Evolutionary conservation across 345 rosid species (phyloP), one percentile per base, ranked within the genome.

Genomic region (Gossypium thurberi): DNA sequence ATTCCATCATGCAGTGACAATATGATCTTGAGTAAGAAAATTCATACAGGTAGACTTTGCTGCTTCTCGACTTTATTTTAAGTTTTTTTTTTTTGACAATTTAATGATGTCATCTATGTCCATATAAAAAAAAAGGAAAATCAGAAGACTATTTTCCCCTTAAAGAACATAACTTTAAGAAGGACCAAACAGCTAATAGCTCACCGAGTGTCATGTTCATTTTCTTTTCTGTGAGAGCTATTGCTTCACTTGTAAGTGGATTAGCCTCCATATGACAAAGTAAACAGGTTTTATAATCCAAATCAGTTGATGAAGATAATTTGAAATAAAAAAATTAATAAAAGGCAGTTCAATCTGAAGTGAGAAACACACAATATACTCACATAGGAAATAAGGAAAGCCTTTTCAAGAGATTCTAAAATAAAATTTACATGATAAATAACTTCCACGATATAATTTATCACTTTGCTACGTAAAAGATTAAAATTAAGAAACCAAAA

Each of bases 161-260:
- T 2, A 23, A 47, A 65, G 11, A 65, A 74, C 13, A 42, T 0
- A 14, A 55, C 40, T 72, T 47, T 17, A 15, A 2, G 23, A 56
- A 42, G 28, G 47, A 23, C 26, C 20, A 55, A 50, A 57, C 2
- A 6, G 40, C 48, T 20, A 59, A 40, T 21, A 59, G 50, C 79
- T 21, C 74, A 93, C 97, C 97, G 75, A 94, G 77, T 42, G 98
- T 79, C 98, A 94, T 94, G 76, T 85, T 90, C 88, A 94, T 75
- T 75, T 94, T 91, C 90, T 87, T 94, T 72, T 94, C 96, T 0
- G 97, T 89, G 69, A 84, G 89, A 43, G 97, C 96, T 61, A 94
- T 87, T 62, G 90, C 85, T 81, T 91, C 97, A 3, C 37, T 86
- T 11, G 91, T 83, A 60, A 94, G 87, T n/a, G 87, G 91, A 79